Base-by-base conservation (phyloP, 345 rosid genomes). In the Corchorus olitorius region DNA sequence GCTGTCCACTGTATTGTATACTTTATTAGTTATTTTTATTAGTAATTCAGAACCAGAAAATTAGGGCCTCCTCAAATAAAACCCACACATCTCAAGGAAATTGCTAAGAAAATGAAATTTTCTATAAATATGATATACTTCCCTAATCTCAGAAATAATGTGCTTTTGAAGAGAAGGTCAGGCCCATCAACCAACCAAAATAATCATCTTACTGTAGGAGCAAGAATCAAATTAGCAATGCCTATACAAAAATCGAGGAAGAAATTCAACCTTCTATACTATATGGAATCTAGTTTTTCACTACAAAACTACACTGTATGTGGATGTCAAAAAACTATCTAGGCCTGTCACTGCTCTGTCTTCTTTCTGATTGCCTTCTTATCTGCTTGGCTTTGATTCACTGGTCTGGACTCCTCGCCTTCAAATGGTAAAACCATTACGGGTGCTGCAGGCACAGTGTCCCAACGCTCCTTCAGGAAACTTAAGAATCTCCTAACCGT, bases 381-480 rank as follows among this genome's bases (percentile, higher is more conserved):
- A 64, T 79, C 72, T 22, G 76, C 69, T 78, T 84, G 77, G 73
- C 56, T 78, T 83, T 85, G 82, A 19, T 72, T 76, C 61, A 76
- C 65, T 46, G 88, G 65, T 59, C 73, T 76, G 11, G 90, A 82
- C 33, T 84, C 92, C 8, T 83, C 81, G 63, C 67, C 82, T 74
- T 86, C 90, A 70, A 77, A 86, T 4, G 98, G 99, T 80, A 93
- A 84, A 14, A 93, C 99, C 17, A 84, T 77, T 13, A 95, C 98
- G 5, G 94, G 93, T 22, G 97, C 85, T 2, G 98, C 98, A 62
- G 97, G 98, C 76, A 95, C 79, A 34, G 88, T 92, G 54, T 87
- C 86, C 98, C 99, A 95, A 12, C 98, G 96, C 73, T 95, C 98
- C 85, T 82, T 89, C 70, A 95, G 46, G 6, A 90, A 55, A 68